A percentile compares a stretch with the other conserved stretches of the same genome.
Evolutionary conservation across 2,329 filamentous ascomycete genomes (phyloP).

Genomic region (Davidsoniella australis): DNA sequence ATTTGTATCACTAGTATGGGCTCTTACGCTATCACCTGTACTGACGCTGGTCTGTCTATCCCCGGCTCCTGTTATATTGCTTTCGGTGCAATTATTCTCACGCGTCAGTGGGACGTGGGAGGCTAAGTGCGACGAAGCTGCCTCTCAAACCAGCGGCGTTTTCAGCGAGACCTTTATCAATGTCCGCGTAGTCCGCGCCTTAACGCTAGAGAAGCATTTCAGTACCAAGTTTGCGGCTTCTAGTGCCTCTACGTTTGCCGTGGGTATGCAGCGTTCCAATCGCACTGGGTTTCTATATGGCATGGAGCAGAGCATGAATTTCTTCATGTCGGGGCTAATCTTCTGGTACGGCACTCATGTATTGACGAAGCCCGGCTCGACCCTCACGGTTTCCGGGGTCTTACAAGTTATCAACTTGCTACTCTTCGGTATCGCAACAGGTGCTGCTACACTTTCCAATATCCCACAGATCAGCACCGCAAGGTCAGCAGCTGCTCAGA

Average conservation of each 20-base stretch:
- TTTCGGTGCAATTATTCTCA: conserved; percentile 48
- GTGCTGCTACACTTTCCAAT: conserved; percentile 50
- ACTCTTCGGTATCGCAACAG: conserved; percentile 64
- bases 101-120: conserved; percentile 57
- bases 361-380: conserved; percentile 26
- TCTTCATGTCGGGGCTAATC: conserved; percentile 58
- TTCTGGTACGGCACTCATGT: conserved; percentile 69
- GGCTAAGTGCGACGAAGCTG: conserved; percentile 36
- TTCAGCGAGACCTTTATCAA: conserved; percentile 63
- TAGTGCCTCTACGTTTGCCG: conserved; percentile 21
- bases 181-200: conserved; percentile 58
- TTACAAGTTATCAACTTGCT: conserved; percentile 66
- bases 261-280: conserved; percentile 48
- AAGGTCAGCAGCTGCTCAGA: conserved; percentile 51
- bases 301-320: conserved; percentile 53
- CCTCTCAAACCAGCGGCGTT: conserved; percentile 31
- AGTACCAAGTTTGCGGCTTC: conserved; percentile 33
- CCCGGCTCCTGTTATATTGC: conserved; percentile 49
- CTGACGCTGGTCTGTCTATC: conserved; percentile 61
- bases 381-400: conserved; percentile 37
- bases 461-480: conserved; percentile 69
- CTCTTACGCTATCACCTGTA: conserved; percentile 58
- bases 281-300: conserved; percentile 60
- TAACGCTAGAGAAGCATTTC: conserved; percentile 62
- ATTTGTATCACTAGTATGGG: conserved; percentile 54